A percentile compares a stretch with the other conserved stretches of the same genome.
Conservation (phyloP, 1,139 yeast species). For the Scheffersomyces insectosa region DNA sequence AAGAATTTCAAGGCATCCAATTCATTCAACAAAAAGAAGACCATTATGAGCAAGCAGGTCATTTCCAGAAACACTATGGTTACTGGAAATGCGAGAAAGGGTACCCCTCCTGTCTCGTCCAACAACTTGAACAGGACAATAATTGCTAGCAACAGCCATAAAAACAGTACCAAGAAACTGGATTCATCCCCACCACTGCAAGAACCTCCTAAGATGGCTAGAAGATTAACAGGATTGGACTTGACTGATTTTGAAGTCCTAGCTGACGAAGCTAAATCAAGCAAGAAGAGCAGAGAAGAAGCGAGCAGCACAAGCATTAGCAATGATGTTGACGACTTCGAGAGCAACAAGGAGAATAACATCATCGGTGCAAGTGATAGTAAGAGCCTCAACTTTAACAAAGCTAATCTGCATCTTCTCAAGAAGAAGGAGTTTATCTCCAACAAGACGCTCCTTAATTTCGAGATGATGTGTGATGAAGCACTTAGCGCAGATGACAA, state of each 20-base stretch:
- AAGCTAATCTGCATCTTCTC: conserved; percentile 1
- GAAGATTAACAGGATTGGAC: conserved; percentile 27
- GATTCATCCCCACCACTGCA: conserved; percentile 11
- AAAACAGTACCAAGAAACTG: conserved; percentile 1
- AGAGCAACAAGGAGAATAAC: background rate
- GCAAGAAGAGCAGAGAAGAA: conserved; percentile 3
- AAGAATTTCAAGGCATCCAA: conserved; percentile 39
- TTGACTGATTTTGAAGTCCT: conserved; percentile 12
- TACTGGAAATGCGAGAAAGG: conserved; percentile 1
- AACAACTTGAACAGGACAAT: background rate
- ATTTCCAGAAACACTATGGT: conserved; percentile 22
- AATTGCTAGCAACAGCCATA: conserved; percentile 5
- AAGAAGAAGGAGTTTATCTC: conserved; percentile 8
- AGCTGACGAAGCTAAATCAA: conserved; percentile 3
- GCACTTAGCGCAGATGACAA: conserved; percentile 13
- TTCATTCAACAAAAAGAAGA: conserved; percentile 40
- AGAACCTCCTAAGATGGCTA: conserved; percentile 20
- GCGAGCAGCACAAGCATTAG: conserved; percentile 4
- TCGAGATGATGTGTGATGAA: conserved; percentile 27
- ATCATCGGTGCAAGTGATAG: no score
- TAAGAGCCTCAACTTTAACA: no score
- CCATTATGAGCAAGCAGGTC: conserved; percentile 26
- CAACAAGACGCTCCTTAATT: conserved; percentile 30
- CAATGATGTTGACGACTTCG: background rate
- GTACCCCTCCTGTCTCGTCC: conserved; percentile 5